phyloP scores from a whole-genome alignment of 371 early-diverging fungal species.

The Lichtheimia ramosa region DNA sequence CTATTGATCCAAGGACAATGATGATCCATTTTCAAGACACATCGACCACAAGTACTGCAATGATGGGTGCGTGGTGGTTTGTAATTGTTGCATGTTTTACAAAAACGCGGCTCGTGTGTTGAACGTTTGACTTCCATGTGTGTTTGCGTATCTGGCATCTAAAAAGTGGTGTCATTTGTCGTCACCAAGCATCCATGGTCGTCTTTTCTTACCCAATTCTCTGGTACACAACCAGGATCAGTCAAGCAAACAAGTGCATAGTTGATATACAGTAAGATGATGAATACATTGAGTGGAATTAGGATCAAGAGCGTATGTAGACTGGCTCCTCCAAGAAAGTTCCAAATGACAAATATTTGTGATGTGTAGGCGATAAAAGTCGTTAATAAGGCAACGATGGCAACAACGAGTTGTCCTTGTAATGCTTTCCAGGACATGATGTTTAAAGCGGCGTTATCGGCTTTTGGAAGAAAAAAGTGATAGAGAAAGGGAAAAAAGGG shows the following conservation, averaged over 20 bases:
- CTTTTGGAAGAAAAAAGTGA: neutral
- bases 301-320: slow-evolving; percentile 43
- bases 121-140: slow-evolving; percentile 72
- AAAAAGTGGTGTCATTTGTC: neutral
- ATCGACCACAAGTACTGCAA: slow-evolving; percentile 75
- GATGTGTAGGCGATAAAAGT: slow-evolving; percentile 38
- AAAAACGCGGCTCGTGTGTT: slow-evolving; percentile 71
- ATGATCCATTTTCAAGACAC: slow-evolving; percentile 91
- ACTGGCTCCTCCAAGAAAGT: slow-evolving; percentile 25
- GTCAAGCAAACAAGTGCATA: slow-evolving; percentile 79
- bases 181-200: neutral
- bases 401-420: slow-evolving; percentile 34
- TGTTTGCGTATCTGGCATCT: slow-evolving; percentile 53
- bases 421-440: slow-evolving; percentile 16
- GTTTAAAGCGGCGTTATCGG: neutral
- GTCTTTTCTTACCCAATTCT: slow-evolving; percentile 54
- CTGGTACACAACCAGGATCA: slow-evolving; percentile 81
- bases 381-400: slow-evolving; percentile 23
- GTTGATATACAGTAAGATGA: slow-evolving; percentile 71
- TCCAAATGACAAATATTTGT: slow-evolving; percentile 45
- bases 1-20: slow-evolving; percentile 98
- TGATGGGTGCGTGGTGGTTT: slow-evolving; percentile 88
- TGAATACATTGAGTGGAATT: slow-evolving; percentile 66
- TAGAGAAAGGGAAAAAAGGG: slow-evolving; percentile 1
- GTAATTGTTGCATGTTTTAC: slow-evolving; percentile 70